Percentiles rank a stretch among this genome's conserved stretches.
phyloP scores from a whole-genome alignment of 208 protist genomes.

The Trypanosoma cruzi region DNA sequence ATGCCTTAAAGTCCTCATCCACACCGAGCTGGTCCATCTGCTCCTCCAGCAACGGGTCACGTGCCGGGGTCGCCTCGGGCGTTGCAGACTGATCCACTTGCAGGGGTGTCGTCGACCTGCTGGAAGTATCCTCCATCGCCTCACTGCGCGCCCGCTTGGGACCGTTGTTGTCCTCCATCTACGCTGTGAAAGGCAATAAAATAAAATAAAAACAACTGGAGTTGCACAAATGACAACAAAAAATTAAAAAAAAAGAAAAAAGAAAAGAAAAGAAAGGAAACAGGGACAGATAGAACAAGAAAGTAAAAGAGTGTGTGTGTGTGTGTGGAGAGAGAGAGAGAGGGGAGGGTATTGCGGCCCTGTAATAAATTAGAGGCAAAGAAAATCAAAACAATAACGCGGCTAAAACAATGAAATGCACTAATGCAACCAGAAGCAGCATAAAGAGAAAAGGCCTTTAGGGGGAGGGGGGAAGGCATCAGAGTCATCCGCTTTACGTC shows the following conservation, averaged over 20 bases:
- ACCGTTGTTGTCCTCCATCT: constrained; percentile 21
- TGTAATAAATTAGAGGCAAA: background rate
- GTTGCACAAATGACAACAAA: background rate
- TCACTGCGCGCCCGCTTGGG: constrained; percentile 26
- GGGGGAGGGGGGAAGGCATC: background rate
- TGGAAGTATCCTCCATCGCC: constrained; percentile 1
- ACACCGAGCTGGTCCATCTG: constrained; percentile 51
- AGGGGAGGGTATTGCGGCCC: background rate
- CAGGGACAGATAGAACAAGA: constrained; percentile 10
- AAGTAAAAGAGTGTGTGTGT: background rate
- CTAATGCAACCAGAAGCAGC: no score
- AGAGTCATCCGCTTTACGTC: background rate
- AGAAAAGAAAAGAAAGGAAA: constrained; percentile 17
- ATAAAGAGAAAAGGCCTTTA: background rate
- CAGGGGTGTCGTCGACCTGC: background rate
- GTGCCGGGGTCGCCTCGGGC: constrained; percentile 1
- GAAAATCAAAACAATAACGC: background rate
- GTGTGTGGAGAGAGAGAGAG: background rate
- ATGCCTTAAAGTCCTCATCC: constrained; percentile 70
- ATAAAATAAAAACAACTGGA: constrained; percentile 9
- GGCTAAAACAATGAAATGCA: background rate
- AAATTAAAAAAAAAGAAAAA: constrained; percentile 7
- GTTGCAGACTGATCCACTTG: background rate
- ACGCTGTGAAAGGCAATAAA: background rate
- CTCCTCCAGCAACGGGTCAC: constrained; percentile 49